Conservation (phyloP, 345 rosid species). For the Arabis alpina region DNA sequence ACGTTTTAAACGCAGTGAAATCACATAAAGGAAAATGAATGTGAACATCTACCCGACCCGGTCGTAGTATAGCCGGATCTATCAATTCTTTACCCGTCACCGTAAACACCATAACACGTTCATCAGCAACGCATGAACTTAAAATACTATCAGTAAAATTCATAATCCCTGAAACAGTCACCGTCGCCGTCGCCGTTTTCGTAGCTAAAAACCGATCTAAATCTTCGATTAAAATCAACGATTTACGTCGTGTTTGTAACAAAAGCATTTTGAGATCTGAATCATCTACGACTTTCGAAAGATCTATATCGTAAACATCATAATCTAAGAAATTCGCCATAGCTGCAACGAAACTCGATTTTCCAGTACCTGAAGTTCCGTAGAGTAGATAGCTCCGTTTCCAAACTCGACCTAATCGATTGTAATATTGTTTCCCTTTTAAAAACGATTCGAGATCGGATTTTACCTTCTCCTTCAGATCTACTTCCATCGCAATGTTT, state of each 20-base stretch:
- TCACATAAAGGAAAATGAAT: conserved; percentile 85
- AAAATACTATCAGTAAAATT: conserved; percentile 77
- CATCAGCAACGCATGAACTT: conserved; percentile 64
- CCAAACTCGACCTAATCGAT: conserved; percentile 81
- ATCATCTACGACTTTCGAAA: conserved; percentile 59
- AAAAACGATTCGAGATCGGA: conserved; percentile 75
- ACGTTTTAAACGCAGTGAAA: conserved; percentile 72
- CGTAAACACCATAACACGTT: conserved; percentile 77
- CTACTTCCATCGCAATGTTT: conserved; percentile 73
- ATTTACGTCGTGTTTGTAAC: conserved; percentile 55
- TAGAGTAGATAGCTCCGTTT: conserved; percentile 71
- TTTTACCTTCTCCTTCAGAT: conserved; percentile 65
- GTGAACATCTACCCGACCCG: conserved; percentile 90
- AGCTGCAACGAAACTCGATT: conserved; percentile 77
- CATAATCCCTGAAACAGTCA: conserved; percentile 59
- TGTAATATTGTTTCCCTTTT: conserved; percentile 69
- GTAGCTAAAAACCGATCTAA: conserved; percentile 60
- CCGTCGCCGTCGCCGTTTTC: conserved; percentile 59
- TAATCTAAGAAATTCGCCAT: conserved; percentile 71
- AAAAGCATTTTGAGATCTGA: conserved; percentile 64
- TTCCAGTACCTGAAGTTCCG: conserved; percentile 87
- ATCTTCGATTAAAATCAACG: conserved; percentile 71
- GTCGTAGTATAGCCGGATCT: conserved; percentile 70
- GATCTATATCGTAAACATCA: conserved; percentile 75
- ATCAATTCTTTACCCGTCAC: conserved; percentile 61